A percentile compares a stretch with the other conserved stretches of the same genome.
Evolutionary conservation across 129 eudicot species (phyloP).

Genomic region (Centrapalus pauciflorus): DNA sequence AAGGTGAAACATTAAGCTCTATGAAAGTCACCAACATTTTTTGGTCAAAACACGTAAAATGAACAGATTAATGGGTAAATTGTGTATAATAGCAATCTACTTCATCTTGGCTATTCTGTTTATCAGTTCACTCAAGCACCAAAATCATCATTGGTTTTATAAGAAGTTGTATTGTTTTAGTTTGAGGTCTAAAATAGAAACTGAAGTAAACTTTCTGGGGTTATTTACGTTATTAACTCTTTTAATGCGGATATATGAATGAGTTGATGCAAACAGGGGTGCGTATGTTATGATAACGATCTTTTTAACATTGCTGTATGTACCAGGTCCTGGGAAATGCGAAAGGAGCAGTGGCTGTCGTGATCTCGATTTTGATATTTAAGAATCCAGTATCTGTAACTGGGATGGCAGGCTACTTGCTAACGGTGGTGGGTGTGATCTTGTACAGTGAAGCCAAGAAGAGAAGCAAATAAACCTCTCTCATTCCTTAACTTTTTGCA

Average conservation of each 20-base stretch:
- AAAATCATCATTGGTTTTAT: not conserved
- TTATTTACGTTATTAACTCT: not conserved
- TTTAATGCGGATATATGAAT: too few species aligned
- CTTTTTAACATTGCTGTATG: not conserved
- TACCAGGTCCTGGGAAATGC: constrained; percentile 47
- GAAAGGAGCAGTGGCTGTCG: constrained; percentile 51
- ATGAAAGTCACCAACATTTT: too few species aligned
- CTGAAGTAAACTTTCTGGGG: not conserved
- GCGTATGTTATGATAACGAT: not conserved
- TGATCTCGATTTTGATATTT: constrained; percentile 39
- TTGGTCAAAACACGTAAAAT: too few species aligned
- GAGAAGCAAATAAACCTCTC: constrained; percentile 28
- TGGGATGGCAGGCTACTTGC: constrained; percentile 37
- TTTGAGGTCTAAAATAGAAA: not conserved
- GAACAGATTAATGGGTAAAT: too few species aligned
- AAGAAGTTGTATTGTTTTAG: not conserved
- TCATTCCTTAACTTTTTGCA: constrained; percentile 2
- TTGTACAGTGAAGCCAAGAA: constrained; percentile 41
- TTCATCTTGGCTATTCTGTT: not conserved
- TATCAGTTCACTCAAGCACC: not conserved
- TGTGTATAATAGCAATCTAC: too few species aligned
- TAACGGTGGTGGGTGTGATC: constrained; percentile 35
- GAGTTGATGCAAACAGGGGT: not conserved
- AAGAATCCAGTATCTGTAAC: constrained; percentile 38
- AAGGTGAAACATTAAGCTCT: too few species aligned